A percentile compares a stretch with the other conserved stretches of the same genome.
phyloP scores from a whole-genome alignment of 495 filamentous ascomycete species.

The Aspergillus bridgeri region DNA sequence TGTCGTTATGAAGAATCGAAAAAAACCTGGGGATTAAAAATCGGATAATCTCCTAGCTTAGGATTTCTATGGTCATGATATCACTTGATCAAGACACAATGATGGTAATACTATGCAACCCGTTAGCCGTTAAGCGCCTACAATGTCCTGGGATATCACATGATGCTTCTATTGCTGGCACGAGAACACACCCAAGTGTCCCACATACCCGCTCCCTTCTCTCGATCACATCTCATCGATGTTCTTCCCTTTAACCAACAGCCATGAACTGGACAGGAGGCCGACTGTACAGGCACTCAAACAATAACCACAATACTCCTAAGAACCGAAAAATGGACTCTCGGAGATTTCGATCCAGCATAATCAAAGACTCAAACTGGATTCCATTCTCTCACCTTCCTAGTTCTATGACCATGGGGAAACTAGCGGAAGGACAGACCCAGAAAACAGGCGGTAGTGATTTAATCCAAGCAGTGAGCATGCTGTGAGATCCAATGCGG shows the following conservation, averaged over 20 bases:
- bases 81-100: too few relatives aligned
- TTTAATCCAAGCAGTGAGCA: background rate
- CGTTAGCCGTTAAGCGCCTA: too few relatives aligned
- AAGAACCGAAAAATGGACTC: conserved; percentile 27
- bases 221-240: background rate
- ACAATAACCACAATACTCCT: conserved; percentile 12
- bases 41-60: too few relatives aligned
- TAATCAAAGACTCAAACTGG: conserved; percentile 10
- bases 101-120: too few relatives aligned
- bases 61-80: too few relatives aligned
- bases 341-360: conserved; percentile 16
- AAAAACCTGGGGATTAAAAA: too few relatives aligned
- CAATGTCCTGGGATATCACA: too few relatives aligned
- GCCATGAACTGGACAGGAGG: conserved; percentile 49
- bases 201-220: background rate
- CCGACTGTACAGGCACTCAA: conserved; percentile 37
- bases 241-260: conserved; percentile 1
- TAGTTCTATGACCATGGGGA: background rate
- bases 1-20: too few relatives aligned
- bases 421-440: background rate
- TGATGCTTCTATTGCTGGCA: background rate
- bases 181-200: background rate
- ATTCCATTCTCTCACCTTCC: background rate
- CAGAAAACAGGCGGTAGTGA: background rate
- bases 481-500: background rate